Conservation (phyloP, 83 land plant species). For the Picea abies region DNA sequence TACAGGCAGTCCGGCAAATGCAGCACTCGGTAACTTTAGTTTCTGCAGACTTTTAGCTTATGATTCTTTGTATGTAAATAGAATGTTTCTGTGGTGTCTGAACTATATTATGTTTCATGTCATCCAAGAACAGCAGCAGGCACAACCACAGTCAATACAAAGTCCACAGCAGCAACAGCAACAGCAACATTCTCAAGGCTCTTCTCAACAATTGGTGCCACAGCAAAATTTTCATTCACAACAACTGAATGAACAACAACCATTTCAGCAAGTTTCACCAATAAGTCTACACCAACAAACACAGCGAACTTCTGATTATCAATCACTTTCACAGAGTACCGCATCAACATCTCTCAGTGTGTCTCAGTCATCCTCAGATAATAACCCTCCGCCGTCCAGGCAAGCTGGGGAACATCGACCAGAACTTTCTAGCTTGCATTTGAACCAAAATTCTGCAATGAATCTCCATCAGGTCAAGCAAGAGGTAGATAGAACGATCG, state of each 20-base stretch:
- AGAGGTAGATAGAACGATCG: slow-evolving; percentile 31
- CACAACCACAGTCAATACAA: slow-evolving; percentile 17
- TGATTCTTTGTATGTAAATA: background rate
- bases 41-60: background rate
- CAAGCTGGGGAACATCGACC: slow-evolving; percentile 24
- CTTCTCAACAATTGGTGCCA: slow-evolving; percentile 21
- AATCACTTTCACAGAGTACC: slow-evolving; percentile 20
- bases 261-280: slow-evolving; percentile 19
- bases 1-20: slow-evolving; percentile 40
- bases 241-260: slow-evolving; percentile 25
- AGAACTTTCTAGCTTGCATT: slow-evolving; percentile 30
- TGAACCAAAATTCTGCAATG: slow-evolving; percentile 26
- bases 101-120: background rate
- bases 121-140: slow-evolving; percentile 16
- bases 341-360: slow-evolving; percentile 11
- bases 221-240: slow-evolving; percentile 19
- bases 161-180: slow-evolving; percentile 30
- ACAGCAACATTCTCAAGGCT: slow-evolving; percentile 32
- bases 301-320: slow-evolving; percentile 11
- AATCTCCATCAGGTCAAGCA: slow-evolving; percentile 23
- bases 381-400: slow-evolving; percentile 17
- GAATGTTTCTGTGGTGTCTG: background rate
- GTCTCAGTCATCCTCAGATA: slow-evolving; percentile 21
- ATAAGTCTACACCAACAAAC: slow-evolving; percentile 22
- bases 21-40: slow-evolving; percentile 42